Conservation (phyloP, 2,329 filamentous ascomycete species). For the Truncatella angustata region DNA sequence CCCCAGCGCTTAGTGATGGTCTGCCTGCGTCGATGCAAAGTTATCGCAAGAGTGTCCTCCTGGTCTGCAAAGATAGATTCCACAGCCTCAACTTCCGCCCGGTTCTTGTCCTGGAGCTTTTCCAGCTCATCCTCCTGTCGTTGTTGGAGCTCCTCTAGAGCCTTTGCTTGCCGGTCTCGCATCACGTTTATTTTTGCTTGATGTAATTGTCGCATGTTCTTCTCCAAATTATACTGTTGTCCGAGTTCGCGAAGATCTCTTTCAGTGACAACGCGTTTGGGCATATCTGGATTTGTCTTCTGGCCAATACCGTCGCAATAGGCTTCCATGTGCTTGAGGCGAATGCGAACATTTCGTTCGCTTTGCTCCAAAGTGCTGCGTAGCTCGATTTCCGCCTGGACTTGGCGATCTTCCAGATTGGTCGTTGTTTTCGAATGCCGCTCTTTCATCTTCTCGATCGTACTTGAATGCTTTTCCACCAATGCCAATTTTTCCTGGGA, state of each 20-base stretch:
- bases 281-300: slow-evolving; percentile 36
- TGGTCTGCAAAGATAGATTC: slow-evolving; percentile 47
- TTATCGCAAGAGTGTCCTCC: slow-evolving; percentile 42
- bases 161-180: slow-evolving; percentile 61
- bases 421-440: slow-evolving; percentile 50
- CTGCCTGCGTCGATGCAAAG: slow-evolving; percentile 44
- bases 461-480: slow-evolving; percentile 45
- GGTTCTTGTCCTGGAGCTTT: slow-evolving; percentile 42
- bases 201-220: slow-evolving; percentile 58
- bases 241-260: slow-evolving; percentile 57
- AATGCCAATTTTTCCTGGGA: slow-evolving; percentile 44
- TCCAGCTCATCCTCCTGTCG: slow-evolving; percentile 53
- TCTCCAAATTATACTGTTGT: slow-evolving; percentile 59
- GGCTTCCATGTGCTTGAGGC: slow-evolving; percentile 65
- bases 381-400: slow-evolving; percentile 62
- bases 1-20: slow-evolving; percentile 50
- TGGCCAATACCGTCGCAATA: slow-evolving; percentile 57
- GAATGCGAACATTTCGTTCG: slow-evolving; percentile 54
- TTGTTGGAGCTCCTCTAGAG: slow-evolving; percentile 57
- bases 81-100: slow-evolving; percentile 47
- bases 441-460: slow-evolving; percentile 52
- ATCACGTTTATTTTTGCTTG: slow-evolving; percentile 63
- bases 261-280: slow-evolving; percentile 55
- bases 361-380: slow-evolving; percentile 52
- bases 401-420: slow-evolving; percentile 60